These are phyloP conservation scores for Ceratocystis papillata DNA, from an alignment of 2,329 filamentous ascomycete species.

Conservation along the genomic window DNA sequence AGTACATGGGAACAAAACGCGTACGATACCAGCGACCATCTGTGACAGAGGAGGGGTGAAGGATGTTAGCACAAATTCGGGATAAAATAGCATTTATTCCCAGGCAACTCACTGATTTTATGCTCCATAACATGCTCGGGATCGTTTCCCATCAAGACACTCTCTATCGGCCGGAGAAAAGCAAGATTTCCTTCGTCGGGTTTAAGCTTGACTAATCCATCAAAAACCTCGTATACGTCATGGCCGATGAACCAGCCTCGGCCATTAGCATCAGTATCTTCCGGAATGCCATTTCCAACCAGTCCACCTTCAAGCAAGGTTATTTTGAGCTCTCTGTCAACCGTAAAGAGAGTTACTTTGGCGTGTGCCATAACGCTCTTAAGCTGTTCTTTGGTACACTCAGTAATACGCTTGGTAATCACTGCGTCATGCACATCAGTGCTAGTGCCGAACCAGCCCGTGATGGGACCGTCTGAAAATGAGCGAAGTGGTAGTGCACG, in stretches of 20 bases:
- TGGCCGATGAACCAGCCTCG: conserved; percentile 46
- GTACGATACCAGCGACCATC: conserved; percentile 59
- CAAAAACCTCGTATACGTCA: conserved; percentile 56
- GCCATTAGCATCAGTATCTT: conserved; percentile 31
- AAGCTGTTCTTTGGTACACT: conserved; percentile 57
- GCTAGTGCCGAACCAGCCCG: conserved; percentile 71
- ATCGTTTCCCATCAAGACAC: conserved; percentile 51
- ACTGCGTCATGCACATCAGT: conserved; percentile 64
- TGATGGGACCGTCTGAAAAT: conserved; percentile 53
- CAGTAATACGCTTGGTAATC: conserved; percentile 57
- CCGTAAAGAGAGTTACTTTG: conserved; percentile 63
- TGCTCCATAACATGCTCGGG: conserved; percentile 55
- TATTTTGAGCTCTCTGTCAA: conserved; percentile 50
- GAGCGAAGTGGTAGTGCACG: conserved; percentile 58
- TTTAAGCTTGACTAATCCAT: conserved; percentile 33
- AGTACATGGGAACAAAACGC: conserved; percentile 53
- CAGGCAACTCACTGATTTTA: conserved; percentile 37
- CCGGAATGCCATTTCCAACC: conserved; percentile 41
- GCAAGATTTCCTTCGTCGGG: conserved; percentile 37
- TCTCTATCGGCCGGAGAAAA: conserved; percentile 50
- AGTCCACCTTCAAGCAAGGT: conserved; percentile 61
- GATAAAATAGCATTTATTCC: background rate
- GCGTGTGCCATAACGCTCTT: conserved; percentile 63
- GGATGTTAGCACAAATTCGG: conserved; percentile 12
- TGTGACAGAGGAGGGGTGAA: conserved; percentile 27